These are phyloP conservation scores for Capsicum baccatum DNA, from an alignment of 257 asterid genomes.

Conservation along the genomic window DNA sequence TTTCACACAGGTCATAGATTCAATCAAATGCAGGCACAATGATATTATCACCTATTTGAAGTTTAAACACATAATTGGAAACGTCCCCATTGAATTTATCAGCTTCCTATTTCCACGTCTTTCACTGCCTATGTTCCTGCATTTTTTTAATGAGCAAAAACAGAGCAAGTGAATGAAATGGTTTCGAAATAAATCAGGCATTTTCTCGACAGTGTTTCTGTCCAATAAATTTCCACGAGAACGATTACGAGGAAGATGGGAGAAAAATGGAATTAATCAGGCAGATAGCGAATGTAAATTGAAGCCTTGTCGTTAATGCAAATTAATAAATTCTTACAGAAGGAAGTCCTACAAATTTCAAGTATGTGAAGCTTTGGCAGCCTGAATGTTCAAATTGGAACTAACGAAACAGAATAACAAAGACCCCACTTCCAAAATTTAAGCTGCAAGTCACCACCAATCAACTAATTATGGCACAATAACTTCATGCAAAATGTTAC, in stretches of 20 bases:
- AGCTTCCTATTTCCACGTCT: neutral
- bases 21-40: slow-evolving; percentile 5
- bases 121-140: neutral
- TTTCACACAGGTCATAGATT: slow-evolving; percentile 13
- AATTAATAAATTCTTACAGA: slow-evolving; percentile 9
- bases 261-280: neutral
- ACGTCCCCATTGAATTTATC: neutral
- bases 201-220: neutral
- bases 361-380: neutral
- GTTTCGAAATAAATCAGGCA: neutral
- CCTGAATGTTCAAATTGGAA: neutral
- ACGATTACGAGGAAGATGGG: neutral
- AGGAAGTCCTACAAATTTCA: slow-evolving; percentile 13
- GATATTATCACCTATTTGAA: neutral
- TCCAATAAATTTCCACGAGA: slow-evolving; percentile 1
- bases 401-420: neutral
- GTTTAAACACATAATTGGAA: neutral
- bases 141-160: neutral
- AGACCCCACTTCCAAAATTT: slow-evolving; percentile 22
- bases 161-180: neutral
- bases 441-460: neutral
- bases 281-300: neutral
- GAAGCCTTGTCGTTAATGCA: neutral
- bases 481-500: slow-evolving; percentile 2
- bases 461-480: neutral